Conservation (phyloP, 2,329 filamentous ascomycete species). For the Biscogniauxia mediterranea region DNA sequence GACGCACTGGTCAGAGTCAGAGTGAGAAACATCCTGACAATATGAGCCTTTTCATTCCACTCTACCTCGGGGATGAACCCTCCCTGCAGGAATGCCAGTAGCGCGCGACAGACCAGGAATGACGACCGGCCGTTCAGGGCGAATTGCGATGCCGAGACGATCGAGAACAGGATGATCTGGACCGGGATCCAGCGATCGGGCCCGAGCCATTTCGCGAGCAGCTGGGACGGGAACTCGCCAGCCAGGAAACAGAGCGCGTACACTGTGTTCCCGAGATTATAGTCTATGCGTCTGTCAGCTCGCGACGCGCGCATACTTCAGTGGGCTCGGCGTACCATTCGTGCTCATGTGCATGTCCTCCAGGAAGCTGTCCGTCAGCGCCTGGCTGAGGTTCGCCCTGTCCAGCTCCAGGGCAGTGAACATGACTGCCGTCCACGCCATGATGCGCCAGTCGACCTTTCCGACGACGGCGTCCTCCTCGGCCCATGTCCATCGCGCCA, state of each 20-base stretch:
- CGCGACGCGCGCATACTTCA: neutral
- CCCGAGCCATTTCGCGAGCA: constrained; percentile 52
- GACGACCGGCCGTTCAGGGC: constrained; percentile 22
- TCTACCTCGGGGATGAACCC: constrained; percentile 34
- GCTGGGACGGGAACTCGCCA: constrained; percentile 60
- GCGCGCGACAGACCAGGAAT: constrained; percentile 26
- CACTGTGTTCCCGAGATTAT: constrained; percentile 53
- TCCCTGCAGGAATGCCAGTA: constrained; percentile 29
- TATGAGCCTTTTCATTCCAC: neutral
- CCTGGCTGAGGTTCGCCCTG: constrained; percentile 46
- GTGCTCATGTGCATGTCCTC: constrained; percentile 42
- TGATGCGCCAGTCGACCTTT: constrained; percentile 38
- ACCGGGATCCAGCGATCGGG: constrained; percentile 31
- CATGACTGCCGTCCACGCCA: constrained; percentile 48
- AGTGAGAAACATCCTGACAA: neutral
- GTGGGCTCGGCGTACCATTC: constrained; percentile 34
- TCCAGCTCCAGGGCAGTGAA: constrained; percentile 52
- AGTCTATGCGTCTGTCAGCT: constrained; percentile 32
- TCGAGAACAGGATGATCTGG: constrained; percentile 29
- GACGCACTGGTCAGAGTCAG: constrained; percentile 22
- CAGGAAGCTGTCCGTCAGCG: constrained; percentile 48
- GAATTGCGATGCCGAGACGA: constrained; percentile 30
- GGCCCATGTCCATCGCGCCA: constrained; percentile 34
- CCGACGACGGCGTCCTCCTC: constrained; percentile 32
- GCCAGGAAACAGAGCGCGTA: constrained; percentile 53